Evolutionary conservation across 148 eudicot genomes (phyloP).

Genomic region (Limonium bicolor): DNA sequence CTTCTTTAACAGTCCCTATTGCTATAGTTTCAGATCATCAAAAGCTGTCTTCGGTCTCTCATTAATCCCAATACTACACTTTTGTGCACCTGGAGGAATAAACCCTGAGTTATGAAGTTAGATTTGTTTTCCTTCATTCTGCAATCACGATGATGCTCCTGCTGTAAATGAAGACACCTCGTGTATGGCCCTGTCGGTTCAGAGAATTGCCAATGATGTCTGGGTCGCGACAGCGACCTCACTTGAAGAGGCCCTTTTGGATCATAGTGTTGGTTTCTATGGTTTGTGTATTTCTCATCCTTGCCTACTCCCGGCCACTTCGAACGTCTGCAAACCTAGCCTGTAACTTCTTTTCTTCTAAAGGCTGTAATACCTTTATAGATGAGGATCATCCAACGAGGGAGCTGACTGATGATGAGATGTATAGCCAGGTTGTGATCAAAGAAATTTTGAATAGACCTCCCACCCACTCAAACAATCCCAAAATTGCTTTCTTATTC

Average conservation of each 20-base stretch:
- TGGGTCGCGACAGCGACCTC: slow-evolving; percentile 40
- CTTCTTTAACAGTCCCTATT: too few relatives aligned
- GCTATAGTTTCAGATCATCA: too few relatives aligned
- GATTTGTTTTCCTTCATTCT: slow-evolving; percentile 2
- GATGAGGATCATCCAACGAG: slow-evolving; percentile 21
- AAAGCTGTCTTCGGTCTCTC: too few relatives aligned
- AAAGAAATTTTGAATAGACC: slow-evolving; percentile 47
- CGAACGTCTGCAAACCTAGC: slow-evolving; percentile 18
- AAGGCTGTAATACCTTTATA: slow-evolving; percentile 22
- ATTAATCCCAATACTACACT: too few relatives aligned
- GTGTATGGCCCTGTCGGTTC: slow-evolving; percentile 30
- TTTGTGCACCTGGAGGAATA: too few relatives aligned
- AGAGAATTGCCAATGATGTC: slow-evolving; percentile 28
- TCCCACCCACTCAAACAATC: slow-evolving; percentile 21
- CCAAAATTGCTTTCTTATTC: slow-evolving; percentile 74
- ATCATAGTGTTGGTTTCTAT: slow-evolving; percentile 28
- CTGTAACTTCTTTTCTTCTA: slow-evolving; percentile 37
- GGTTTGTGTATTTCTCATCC: slow-evolving; percentile 42
- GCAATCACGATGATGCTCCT: slow-evolving; percentile 14
- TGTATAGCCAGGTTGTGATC: slow-evolving; percentile 63
- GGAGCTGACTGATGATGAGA: slow-evolving; percentile 53
- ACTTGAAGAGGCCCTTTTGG: slow-evolving; percentile 41
- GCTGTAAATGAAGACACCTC: slow-evolving; percentile 43
- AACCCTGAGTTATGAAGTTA: slow-evolving; percentile 6
- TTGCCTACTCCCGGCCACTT: slow-evolving; percentile 26